phyloP scores from a whole-genome alignment of 2,329 filamentous ascomycete genomes.

The Aspergillus ustus region DNA sequence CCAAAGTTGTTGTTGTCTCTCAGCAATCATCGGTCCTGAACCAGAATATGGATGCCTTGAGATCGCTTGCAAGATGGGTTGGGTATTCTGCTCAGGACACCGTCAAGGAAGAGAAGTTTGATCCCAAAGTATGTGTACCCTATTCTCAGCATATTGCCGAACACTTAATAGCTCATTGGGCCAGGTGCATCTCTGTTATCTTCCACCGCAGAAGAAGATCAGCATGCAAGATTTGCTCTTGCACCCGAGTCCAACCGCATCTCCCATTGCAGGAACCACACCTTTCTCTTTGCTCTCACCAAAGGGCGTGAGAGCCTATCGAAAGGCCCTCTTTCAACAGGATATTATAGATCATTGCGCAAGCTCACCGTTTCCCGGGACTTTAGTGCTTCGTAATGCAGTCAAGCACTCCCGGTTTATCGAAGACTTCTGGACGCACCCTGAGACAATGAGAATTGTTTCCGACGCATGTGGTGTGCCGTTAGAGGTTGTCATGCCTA shows the following conservation, averaged over 20 bases:
- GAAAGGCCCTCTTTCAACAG: background rate
- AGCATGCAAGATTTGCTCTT: background rate
- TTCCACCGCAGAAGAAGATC: no score
- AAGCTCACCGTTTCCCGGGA: constrained; percentile 11
- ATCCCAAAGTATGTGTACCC: no score
- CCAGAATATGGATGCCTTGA: no score
- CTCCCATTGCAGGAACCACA: background rate
- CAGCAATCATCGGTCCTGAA: no score
- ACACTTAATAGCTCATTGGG: no score
- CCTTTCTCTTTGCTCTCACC: background rate
- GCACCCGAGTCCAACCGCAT: background rate
- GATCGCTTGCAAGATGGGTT: no score
- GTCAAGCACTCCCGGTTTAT: constrained; percentile 29
- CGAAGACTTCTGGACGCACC: constrained; percentile 31
- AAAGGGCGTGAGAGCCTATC: background rate
- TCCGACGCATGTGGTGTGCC: constrained; percentile 29
- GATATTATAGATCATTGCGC: background rate
- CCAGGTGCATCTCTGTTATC: no score
- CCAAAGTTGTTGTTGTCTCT: no score
- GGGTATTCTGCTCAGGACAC: no score
- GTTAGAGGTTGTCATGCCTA: constrained; percentile 29
- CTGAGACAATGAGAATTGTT: constrained; percentile 27
- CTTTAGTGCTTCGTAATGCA: constrained; percentile 28
- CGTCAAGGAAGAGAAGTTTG: no score
- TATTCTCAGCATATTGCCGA: no score